Percentiles rank a stretch among this genome's conserved stretches.
These are phyloP conservation scores for Uronychia setigera DNA, from an alignment of 73 alveolate species.

Conservation along the genomic window DNA sequence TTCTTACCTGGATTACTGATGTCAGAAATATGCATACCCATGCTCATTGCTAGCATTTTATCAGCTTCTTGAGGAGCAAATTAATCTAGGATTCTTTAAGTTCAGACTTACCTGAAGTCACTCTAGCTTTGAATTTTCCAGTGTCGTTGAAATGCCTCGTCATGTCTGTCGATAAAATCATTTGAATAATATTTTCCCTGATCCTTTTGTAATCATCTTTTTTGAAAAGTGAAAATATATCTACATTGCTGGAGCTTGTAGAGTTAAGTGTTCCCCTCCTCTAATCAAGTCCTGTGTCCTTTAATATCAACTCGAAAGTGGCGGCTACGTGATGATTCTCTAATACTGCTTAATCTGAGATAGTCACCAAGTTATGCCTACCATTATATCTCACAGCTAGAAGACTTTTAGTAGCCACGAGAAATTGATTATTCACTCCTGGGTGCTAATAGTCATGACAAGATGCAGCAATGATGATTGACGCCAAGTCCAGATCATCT, in stretches of 20 bases:
- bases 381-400: constrained; percentile 77
- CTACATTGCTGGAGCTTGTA: too few species aligned
- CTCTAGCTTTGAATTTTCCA: constrained; percentile 57
- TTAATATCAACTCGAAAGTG: constrained; percentile 62
- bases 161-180: constrained; percentile 91
- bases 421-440: constrained; percentile 69
- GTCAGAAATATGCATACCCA: constrained; percentile 72
- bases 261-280: too few species aligned
- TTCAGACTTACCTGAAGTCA: constrained; percentile 34
- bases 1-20: constrained; percentile 78
- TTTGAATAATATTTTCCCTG: constrained; percentile 64
- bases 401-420: constrained; percentile 40
- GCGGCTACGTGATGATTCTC: constrained; percentile 80
- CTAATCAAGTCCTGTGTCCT: constrained; percentile 32
- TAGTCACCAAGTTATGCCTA: constrained; percentile 59
- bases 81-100: neutral
- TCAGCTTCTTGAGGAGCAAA: constrained; percentile 55
- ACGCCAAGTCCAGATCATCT: constrained; percentile 56
- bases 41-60: constrained; percentile 57
- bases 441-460: constrained; percentile 83
- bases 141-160: constrained; percentile 79
- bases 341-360: constrained; percentile 63
- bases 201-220: constrained; percentile 60
- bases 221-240: constrained; percentile 58
- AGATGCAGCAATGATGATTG: constrained; percentile 65